These are phyloP conservation scores for Trametes pubescens DNA, from an alignment of 1,284 basidiomycete genomes.

Conservation along the genomic window DNA sequence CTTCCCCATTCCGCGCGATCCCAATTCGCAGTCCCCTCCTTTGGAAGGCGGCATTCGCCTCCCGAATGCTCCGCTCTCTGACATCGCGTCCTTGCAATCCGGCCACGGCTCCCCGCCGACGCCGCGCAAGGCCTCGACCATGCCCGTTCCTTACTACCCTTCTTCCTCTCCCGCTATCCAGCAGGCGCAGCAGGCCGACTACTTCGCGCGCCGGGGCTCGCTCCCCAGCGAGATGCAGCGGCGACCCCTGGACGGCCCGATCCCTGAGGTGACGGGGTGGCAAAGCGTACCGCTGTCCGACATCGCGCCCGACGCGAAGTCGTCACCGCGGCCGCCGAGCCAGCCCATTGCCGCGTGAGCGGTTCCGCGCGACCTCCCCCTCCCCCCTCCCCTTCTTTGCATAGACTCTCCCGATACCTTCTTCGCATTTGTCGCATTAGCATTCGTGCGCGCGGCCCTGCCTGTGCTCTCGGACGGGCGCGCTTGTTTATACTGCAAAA, in stretches of 20 bases:
- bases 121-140: slow-evolving; percentile 51
- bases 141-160: slow-evolving; percentile 43
- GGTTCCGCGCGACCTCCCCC: slow-evolving; percentile 1
- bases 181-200: slow-evolving; percentile 33
- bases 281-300: slow-evolving; percentile 47
- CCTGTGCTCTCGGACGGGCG: slow-evolving; percentile 29
- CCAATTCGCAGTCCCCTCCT: slow-evolving; percentile 65
- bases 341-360: slow-evolving; percentile 36
- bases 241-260: slow-evolving; percentile 31
- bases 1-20: slow-evolving; percentile 66
- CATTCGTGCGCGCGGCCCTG: slow-evolving; percentile 15
- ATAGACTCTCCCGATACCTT: slow-evolving; percentile 30
- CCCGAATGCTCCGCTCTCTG: slow-evolving; percentile 71
- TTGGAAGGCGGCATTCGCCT: slow-evolving; percentile 71
- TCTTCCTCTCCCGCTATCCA: slow-evolving; percentile 32
- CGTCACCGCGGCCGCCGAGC: slow-evolving; percentile 35
- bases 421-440: slow-evolving; percentile 18
- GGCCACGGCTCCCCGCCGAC: slow-evolving; percentile 41
- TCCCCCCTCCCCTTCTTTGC: slow-evolving; percentile 7
- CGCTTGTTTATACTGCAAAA: slow-evolving; percentile 39
- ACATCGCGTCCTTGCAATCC: slow-evolving; percentile 60
- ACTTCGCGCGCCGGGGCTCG: slow-evolving; percentile 43
- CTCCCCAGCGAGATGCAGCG: slow-evolving; percentile 39
- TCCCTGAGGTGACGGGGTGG: slow-evolving; percentile 52
- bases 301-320: slow-evolving; percentile 37